Conservation (phyloP, 1,284 basidiomycete genomes). For the Ceratobasidium theobromae region DNA sequence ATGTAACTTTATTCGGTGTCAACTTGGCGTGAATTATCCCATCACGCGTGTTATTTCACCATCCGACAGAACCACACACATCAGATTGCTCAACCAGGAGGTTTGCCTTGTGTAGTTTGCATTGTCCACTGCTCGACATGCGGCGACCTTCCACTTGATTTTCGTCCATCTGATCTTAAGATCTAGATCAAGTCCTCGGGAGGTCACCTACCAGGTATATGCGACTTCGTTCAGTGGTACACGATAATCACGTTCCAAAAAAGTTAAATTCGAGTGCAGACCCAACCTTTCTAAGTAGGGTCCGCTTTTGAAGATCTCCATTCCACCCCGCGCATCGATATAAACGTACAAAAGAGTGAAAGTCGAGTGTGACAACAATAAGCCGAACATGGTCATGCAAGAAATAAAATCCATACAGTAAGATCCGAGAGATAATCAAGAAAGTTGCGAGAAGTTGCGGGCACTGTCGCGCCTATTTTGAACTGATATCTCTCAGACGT, state of each 20-base stretch:
- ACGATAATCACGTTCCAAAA: background rate
- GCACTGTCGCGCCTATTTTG: too few relatives aligned
- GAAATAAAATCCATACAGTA: background rate
- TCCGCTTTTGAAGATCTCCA: background rate
- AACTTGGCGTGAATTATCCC: background rate
- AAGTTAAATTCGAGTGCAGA: background rate
- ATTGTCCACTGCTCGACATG: too few relatives aligned
- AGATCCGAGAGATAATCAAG: background rate
- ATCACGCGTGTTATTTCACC: background rate
- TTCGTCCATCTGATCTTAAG: too few relatives aligned
- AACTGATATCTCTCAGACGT: conserved; percentile 33
- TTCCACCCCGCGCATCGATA: background rate
- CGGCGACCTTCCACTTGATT: too few relatives aligned
- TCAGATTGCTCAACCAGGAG: too few relatives aligned
- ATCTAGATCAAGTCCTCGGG: too few relatives aligned
- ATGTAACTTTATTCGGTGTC: conserved; percentile 14
- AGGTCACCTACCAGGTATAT: too few relatives aligned
- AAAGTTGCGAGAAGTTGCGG: too few relatives aligned
- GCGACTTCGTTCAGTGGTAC: background rate
- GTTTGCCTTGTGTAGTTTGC: too few relatives aligned
- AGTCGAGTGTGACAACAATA: background rate
- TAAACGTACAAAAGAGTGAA: background rate
- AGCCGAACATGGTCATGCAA: background rate
- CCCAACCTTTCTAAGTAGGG: background rate
- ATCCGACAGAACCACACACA: too few relatives aligned